Conservation (phyloP, 139 green algal species). For the Picocystis salinarum region DNA sequence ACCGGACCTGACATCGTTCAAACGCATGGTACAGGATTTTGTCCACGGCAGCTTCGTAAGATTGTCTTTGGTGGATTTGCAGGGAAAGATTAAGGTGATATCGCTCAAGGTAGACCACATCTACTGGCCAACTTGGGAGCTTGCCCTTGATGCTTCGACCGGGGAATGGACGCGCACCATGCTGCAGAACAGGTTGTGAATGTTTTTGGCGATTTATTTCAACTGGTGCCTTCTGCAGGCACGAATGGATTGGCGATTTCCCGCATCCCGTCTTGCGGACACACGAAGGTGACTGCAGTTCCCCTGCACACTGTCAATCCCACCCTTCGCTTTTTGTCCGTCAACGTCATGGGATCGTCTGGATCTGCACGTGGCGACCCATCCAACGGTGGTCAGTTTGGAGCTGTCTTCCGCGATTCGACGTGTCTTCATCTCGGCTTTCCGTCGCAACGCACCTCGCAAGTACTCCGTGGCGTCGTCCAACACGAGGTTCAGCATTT, state of each 20-base stretch:
- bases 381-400: not conserved
- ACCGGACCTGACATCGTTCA: conserved; percentile 50
- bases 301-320: conserved; percentile 71
- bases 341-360: conserved; percentile 61
- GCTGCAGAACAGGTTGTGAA: too few species aligned
- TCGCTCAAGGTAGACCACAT: conserved; percentile 55
- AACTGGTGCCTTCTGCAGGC: conserved; percentile 5
- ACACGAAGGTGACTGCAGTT: conserved; percentile 80
- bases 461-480: conserved; percentile 80
- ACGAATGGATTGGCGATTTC: conserved; percentile 75
- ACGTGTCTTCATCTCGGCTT: not conserved
- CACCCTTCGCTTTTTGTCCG: conserved; percentile 54
- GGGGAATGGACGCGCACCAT: too few species aligned
- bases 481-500: conserved; percentile 93
- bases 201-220: too few species aligned
- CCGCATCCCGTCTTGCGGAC: conserved; percentile 60
- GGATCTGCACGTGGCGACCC: conserved; percentile 17
- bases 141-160: too few species aligned
- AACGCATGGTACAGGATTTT: too few species aligned
- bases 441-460: conserved; percentile 34
- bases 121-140: conserved; percentile 86
- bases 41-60: too few species aligned
- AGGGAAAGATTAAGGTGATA: conserved; percentile 39
- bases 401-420: not conserved
- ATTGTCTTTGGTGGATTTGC: conserved; percentile 15